These are phyloP conservation scores for Naganishia onofrii DNA, from an alignment of 768 basidiomycete species.

Conservation along the genomic window DNA sequence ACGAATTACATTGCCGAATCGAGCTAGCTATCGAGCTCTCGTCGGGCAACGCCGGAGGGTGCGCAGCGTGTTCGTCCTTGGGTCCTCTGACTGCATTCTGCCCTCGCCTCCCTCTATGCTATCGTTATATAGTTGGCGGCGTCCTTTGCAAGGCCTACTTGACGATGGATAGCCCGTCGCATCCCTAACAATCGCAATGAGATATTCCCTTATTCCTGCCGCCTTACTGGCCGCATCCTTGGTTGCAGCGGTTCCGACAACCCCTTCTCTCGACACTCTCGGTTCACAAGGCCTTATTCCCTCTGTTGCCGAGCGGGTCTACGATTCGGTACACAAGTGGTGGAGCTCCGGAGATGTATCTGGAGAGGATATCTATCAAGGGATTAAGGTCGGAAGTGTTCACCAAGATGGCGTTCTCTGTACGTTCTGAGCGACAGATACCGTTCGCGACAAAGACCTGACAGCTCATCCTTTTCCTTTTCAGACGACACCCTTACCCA, in stretches of 20 bases:
- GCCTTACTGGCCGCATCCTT: constrained; percentile 9
- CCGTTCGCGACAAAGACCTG: background rate
- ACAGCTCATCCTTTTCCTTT: background rate
- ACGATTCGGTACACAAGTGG: constrained; percentile 16
- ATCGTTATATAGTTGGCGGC: background rate
- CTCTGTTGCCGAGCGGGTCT: constrained; percentile 15
- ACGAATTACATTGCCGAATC: too few relatives aligned
- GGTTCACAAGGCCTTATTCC: constrained; percentile 12
- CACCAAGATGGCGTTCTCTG: constrained; percentile 21
- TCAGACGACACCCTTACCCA: constrained; percentile 42
- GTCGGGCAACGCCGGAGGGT: too few relatives aligned
- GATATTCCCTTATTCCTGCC: constrained; percentile 5
- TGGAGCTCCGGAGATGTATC: background rate
- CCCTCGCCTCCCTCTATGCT: background rate
- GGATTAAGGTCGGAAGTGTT: constrained; percentile 17
- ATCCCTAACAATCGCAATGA: constrained; percentile 2
- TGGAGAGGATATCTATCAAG: constrained; percentile 13
- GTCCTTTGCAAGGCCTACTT: background rate
- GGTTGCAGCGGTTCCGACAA: constrained; percentile 9
- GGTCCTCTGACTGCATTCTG: too few relatives aligned
- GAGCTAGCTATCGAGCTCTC: too few relatives aligned
- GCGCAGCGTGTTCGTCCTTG: too few relatives aligned
- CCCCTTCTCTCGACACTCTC: constrained; percentile 12
- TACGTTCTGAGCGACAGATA: background rate
- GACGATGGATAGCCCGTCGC: too few relatives aligned